Conservation (phyloP, 108 stramenopile species). For the Skeletonema menzelii region DNA sequence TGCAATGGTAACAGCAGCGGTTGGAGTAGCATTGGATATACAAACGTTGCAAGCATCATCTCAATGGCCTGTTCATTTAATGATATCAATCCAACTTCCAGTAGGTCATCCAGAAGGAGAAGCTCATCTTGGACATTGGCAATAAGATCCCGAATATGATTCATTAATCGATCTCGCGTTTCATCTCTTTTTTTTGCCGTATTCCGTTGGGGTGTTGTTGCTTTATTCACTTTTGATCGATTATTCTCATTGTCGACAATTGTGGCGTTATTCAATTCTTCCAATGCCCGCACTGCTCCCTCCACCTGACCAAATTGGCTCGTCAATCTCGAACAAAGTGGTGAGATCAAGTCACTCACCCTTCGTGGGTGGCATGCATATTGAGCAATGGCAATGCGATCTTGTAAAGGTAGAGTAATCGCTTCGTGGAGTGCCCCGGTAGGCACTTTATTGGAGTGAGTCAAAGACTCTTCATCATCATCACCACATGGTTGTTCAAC, state of each 20-base stretch:
- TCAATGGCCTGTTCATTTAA: conserved; percentile 88
- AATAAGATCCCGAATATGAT: conserved; percentile 55
- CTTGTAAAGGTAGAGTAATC: conserved; percentile 64
- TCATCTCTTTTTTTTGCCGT: conserved; percentile 25
- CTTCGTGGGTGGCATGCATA: conserved; percentile 77
- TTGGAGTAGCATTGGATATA: conserved; percentile 84
- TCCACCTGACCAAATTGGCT: conserved; percentile 77
- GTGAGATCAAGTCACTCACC: conserved; percentile 72
- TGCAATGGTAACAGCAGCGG: conserved; percentile 75
- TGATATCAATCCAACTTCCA: conserved; percentile 80
- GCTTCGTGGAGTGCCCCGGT: conserved; percentile 67
- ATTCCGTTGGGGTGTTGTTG: conserved; percentile 31
- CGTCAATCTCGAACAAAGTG: conserved; percentile 73
- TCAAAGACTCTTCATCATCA: conserved; percentile 3
- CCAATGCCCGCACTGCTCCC: conserved; percentile 70
- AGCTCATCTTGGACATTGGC: conserved; percentile 83
- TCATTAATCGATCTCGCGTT: conserved; percentile 35
- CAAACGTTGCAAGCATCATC: conserved; percentile 90
- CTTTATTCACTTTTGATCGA: neutral
- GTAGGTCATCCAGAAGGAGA: conserved; percentile 77
- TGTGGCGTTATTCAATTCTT: conserved; percentile 31
- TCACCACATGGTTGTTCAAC: conserved; percentile 11
- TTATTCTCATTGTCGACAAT: conserved; percentile 1
- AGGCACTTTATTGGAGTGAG: conserved; percentile 43
- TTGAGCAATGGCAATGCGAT: conserved; percentile 80